Evolutionary conservation across 2,329 filamentous ascomycete species (phyloP), one percentile per base, ranked within the genome.

Genomic region (Monilinia polystroma): DNA sequence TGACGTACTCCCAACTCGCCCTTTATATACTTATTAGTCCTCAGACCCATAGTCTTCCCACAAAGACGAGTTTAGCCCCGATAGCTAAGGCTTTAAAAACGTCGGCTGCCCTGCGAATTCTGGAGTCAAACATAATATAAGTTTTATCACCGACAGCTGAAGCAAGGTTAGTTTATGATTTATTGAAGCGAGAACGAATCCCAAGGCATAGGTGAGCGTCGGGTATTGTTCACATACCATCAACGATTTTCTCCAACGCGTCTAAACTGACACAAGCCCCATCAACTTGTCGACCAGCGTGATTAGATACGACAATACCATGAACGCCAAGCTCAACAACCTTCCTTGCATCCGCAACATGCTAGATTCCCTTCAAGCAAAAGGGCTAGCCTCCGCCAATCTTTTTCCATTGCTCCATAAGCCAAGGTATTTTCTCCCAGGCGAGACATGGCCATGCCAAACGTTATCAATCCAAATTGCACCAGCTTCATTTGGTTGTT

Each of bases 1-100:
- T 88, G 86, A 0, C 83, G 76, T 1, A 88, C 85, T 1, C 86
- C 86, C 41, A 82, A 77, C 74, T 88, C 85, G 14, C 86, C 86
- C 76, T 83, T 84, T 66, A 87, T 86, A 52, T 81, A 23, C 23
- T 23, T 23, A 23, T 81, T 12, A 89, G 73, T 0, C 82, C 85
- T 80, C 82, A 89, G 29, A 89, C 79, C 81, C 84, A 87, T 3
- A 87, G 79, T 6, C 88, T 78, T 0, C 87, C 88, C 7, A 90
- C 77, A 0, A 87, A 87, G 0, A 87, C 87, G 0, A 84, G 86
- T 63, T 79, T 87, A 0, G 87, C 88, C 0, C 88, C 88, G 0
- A 90, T 77, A 63, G 86, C 87, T 16, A 90, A 72, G 0, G 86
- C 87, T 75, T 90, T 90, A 70, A 91, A 81, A 3, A 90, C 83